Percentiles rank a stretch among this genome's conserved stretches.
Evolutionary conservation across 371 early-diverging fungal species (phyloP).

Genomic region (Lichtheimia ramosa): DNA sequence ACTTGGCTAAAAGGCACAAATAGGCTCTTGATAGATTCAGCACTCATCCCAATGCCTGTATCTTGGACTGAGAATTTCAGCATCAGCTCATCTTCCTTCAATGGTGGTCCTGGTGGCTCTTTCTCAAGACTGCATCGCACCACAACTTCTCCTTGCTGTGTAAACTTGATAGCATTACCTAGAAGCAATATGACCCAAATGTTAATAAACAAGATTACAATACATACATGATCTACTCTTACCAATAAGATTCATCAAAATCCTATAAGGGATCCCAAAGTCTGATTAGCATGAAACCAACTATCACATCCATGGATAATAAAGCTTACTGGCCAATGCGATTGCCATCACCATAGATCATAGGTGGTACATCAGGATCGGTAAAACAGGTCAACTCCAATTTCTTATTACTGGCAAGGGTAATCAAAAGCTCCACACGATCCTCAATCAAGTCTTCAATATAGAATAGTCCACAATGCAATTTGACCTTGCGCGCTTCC

Average conservation of each 20-base stretch:
- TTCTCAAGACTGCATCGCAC: conserved; percentile 38
- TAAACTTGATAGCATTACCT: conserved; percentile 50
- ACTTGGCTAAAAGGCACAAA: conserved; percentile 62
- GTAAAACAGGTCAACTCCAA: conserved; percentile 50
- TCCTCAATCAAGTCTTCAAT: conserved; percentile 58
- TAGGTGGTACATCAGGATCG: conserved; percentile 35
- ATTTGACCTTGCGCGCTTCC: conserved; percentile 61
- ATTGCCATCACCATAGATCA: conserved; percentile 51
- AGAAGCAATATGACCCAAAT: not conserved
- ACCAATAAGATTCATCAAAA: conserved; percentile 48
- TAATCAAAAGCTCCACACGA: conserved; percentile 54
- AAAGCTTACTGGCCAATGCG: conserved; percentile 42
- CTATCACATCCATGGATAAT: not conserved
- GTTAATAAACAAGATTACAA: not conserved
- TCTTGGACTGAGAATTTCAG: conserved; percentile 43
- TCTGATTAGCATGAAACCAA: not conserved
- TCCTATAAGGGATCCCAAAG: conserved; percentile 4
- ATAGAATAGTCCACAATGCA: conserved; percentile 53
- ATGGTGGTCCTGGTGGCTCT: conserved; percentile 16
- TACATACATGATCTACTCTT: not conserved
- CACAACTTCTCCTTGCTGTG: conserved; percentile 53
- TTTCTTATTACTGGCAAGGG: conserved; percentile 52
- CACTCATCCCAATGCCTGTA: conserved; percentile 48
- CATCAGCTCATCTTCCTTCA: conserved; percentile 21
- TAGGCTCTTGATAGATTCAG: conserved; percentile 50